Percentiles rank a stretch among this genome's conserved stretches.
phyloP scores from a whole-genome alignment of 1,284 basidiomycete genomes.

The Coniferiporia sulphurascens region DNA sequence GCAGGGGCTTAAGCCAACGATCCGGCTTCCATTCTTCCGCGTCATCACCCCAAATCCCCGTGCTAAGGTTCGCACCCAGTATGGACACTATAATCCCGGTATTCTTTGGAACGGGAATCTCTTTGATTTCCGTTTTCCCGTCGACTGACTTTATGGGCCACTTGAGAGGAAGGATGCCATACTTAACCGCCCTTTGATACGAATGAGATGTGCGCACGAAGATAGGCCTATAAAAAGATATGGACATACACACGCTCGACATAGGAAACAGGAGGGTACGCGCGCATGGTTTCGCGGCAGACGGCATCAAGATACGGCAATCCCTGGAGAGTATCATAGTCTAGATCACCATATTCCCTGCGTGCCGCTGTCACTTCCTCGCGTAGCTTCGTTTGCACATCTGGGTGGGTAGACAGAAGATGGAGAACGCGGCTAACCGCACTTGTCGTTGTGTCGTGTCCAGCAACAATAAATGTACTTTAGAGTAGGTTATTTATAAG shows the following conservation, averaged over 20 bases:
- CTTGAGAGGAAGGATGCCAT: slow-evolving; percentile 9
- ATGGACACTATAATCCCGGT: slow-evolving; percentile 11
- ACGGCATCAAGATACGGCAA: slow-evolving; percentile 37
- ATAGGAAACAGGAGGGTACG: slow-evolving; percentile 27
- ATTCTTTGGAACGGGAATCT: slow-evolving; percentile 11
- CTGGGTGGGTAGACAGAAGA: slow-evolving; percentile 25
- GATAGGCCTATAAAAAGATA: background rate
- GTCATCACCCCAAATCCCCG: slow-evolving; percentile 17
- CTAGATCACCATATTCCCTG: slow-evolving; percentile 21
- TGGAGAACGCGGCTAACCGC: slow-evolving; percentile 27
- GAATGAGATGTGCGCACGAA: background rate
- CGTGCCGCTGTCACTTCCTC: slow-evolving; percentile 26
- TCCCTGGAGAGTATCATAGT: slow-evolving; percentile 31
- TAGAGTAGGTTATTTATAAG: too few species aligned
- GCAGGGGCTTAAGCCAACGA: slow-evolving; percentile 12
- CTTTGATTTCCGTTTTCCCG: slow-evolving; percentile 10
- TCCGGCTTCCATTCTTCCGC: slow-evolving; percentile 17
- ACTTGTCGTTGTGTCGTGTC: slow-evolving; percentile 29
- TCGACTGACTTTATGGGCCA: slow-evolving; percentile 12
- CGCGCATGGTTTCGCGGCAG: slow-evolving; percentile 35
- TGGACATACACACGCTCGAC: slow-evolving; percentile 23
- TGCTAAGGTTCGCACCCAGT: slow-evolving; percentile 9
- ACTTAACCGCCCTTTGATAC: slow-evolving; percentile 2
- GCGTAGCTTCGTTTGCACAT: slow-evolving; percentile 27
- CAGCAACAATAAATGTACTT: slow-evolving; percentile 29